A percentile compares a stretch with the other conserved stretches of the same genome.
Conservation (phyloP, 352 stramenopile species). For the Globisporangium echinulatum region DNA sequence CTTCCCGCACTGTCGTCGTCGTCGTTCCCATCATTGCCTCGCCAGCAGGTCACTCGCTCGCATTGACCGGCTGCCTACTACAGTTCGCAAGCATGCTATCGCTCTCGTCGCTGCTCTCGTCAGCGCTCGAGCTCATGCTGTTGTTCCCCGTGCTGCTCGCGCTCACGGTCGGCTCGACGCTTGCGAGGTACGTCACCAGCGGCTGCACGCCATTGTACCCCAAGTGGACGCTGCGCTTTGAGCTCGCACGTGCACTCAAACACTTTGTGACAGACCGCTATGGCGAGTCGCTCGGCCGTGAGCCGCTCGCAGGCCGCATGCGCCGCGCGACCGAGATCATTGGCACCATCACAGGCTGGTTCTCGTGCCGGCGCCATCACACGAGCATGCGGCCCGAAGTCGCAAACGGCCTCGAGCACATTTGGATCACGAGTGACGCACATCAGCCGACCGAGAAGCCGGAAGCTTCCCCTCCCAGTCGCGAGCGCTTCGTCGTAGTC, state of each 20-base stretch:
- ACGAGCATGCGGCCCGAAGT: slow-evolving; percentile 18
- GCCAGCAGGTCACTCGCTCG: no score
- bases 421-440: slow-evolving; percentile 8
- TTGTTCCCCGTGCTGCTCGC: slow-evolving; percentile 12
- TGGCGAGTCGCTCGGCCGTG: slow-evolving; percentile 16
- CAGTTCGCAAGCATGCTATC: background rate
- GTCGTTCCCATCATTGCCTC: no score
- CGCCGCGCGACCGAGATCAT: slow-evolving; percentile 16
- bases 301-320: slow-evolving; percentile 8
- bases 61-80: no score
- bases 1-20: no score
- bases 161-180: slow-evolving; percentile 8
- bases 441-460: no score
- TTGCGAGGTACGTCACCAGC: slow-evolving; percentile 1
- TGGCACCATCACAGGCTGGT: slow-evolving; percentile 16
- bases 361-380: slow-evolving; percentile 15
- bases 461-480: no score
- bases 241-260: slow-evolving; percentile 24
- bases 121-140: slow-evolving; percentile 10
- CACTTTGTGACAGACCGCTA: slow-evolving; percentile 15
- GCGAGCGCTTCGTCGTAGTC: slow-evolving; percentile 8
- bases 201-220: slow-evolving; percentile 12
- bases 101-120: background rate
- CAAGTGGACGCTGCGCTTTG: slow-evolving; percentile 39
- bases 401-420: slow-evolving; percentile 15